phyloP scores from a whole-genome alignment of 495 filamentous ascomycete genomes.

The Neurospora tetrasperma region DNA sequence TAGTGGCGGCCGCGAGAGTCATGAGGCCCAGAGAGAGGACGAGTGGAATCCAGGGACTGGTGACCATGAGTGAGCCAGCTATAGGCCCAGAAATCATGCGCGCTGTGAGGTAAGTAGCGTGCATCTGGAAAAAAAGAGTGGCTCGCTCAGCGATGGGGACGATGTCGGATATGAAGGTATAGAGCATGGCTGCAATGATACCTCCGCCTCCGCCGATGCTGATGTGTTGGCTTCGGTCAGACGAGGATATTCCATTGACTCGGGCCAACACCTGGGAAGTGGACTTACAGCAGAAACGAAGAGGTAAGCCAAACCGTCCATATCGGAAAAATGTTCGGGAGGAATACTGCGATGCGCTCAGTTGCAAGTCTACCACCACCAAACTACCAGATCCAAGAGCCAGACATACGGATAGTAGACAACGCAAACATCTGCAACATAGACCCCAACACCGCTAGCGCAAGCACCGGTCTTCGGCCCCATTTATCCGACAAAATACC shows the following conservation, averaged over 20 bases:
- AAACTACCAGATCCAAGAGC: background rate
- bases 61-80: slow-evolving; percentile 15
- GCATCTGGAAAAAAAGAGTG: slow-evolving; percentile 22
- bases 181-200: slow-evolving; percentile 23
- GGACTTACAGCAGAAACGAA: slow-evolving; percentile 16
- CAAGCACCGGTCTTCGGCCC: slow-evolving; percentile 21
- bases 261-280: background rate
- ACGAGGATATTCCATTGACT: background rate
- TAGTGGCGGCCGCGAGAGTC: slow-evolving; percentile 1
- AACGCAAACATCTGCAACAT: slow-evolving; percentile 5
- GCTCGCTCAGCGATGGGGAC: slow-evolving; percentile 14
- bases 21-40: slow-evolving; percentile 9
- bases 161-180: slow-evolving; percentile 25
- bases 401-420: slow-evolving; percentile 14
- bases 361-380: background rate
- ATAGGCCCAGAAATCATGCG: slow-evolving; percentile 18
- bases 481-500: slow-evolving; percentile 27
- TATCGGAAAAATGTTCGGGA: slow-evolving; percentile 20
- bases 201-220: slow-evolving; percentile 22
- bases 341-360: slow-evolving; percentile 9
- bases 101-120: slow-evolving; percentile 15
- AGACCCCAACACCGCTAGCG: slow-evolving; percentile 13
- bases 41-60: slow-evolving; percentile 17
- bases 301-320: slow-evolving; percentile 18
- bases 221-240: background rate